Evolutionary conservation across 2,329 filamentous ascomycete genomes (phyloP).

Genomic region (Sclerotiophoma versabilis): DNA sequence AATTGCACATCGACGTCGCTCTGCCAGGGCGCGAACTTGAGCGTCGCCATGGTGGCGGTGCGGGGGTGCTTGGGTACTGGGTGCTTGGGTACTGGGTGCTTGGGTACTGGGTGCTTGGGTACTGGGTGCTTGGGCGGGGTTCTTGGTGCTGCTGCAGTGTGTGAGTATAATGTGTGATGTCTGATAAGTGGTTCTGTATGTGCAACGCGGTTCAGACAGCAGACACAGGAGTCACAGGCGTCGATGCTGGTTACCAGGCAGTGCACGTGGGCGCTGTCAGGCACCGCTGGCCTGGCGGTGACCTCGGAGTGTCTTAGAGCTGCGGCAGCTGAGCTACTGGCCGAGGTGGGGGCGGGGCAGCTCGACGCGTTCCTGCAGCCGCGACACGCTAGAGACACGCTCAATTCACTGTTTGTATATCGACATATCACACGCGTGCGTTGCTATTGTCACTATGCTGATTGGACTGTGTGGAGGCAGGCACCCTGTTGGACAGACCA

Average conservation of each 20-base stretch:
- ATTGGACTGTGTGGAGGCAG: constrained; percentile 70
- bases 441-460: constrained; percentile 71
- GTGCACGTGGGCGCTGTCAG: constrained; percentile 35
- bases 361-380: constrained; percentile 38
- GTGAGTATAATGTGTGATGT: neutral
- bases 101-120: no score
- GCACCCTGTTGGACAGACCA: constrained; percentile 2
- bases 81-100: no score
- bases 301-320: constrained; percentile 30
- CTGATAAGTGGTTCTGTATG: neutral
- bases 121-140: constrained; percentile 1
- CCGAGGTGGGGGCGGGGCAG: constrained; percentile 20
- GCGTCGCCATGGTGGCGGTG: constrained; percentile 45
- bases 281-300: constrained; percentile 27
- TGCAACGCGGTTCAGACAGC: constrained; percentile 8
- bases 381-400: constrained; percentile 16
- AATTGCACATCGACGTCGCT: constrained; percentile 96
- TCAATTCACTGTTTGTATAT: neutral
- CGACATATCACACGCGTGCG: no score
- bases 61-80: no score
- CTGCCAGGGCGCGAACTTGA: constrained; percentile 86
- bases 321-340: neutral
- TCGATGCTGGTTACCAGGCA: constrained; percentile 9
- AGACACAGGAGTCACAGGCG: constrained; percentile 29
- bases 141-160: constrained; percentile 2